Conservation (phyloP, 1,139 yeast genomes). For the Blastobotrys buckinghamii region DNA sequence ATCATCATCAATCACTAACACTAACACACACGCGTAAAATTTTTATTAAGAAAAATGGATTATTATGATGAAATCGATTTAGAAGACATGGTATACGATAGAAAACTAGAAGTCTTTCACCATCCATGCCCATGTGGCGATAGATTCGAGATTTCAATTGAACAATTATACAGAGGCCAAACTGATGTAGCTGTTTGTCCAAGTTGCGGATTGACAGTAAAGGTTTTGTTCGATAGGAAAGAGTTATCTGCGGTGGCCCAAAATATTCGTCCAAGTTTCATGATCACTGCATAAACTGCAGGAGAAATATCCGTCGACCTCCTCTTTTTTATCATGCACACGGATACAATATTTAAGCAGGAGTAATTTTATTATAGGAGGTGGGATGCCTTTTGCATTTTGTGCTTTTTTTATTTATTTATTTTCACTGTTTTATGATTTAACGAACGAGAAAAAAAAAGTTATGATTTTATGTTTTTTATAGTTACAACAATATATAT, state of each 20-base stretch:
- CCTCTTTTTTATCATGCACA: not conserved
- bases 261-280: not conserved
- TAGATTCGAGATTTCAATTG: conserved; percentile 76
- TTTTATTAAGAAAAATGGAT: conserved; percentile 44
- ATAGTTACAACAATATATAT: no score
- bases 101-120: conserved; percentile 70
- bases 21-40: no score
- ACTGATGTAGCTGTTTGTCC: conserved; percentile 96
- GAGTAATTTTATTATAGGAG: not conserved
- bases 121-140: conserved; percentile 99
- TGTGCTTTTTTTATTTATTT: no score
- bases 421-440: no score
- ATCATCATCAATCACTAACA: no score
- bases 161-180: conserved; percentile 76
- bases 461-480: no score
- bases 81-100: conserved; percentile 91
- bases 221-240: conserved; percentile 53
- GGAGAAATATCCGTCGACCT: not conserved
- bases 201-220: conserved; percentile 88
- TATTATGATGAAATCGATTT: conserved; percentile 93
- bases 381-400: no score
- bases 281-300: not conserved
- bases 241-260: not conserved
- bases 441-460: no score
- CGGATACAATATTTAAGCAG: not conserved